Base-by-base conservation (phyloP, 768 basidiomycete genomes). In the Amanita pallidorosea region DNA sequence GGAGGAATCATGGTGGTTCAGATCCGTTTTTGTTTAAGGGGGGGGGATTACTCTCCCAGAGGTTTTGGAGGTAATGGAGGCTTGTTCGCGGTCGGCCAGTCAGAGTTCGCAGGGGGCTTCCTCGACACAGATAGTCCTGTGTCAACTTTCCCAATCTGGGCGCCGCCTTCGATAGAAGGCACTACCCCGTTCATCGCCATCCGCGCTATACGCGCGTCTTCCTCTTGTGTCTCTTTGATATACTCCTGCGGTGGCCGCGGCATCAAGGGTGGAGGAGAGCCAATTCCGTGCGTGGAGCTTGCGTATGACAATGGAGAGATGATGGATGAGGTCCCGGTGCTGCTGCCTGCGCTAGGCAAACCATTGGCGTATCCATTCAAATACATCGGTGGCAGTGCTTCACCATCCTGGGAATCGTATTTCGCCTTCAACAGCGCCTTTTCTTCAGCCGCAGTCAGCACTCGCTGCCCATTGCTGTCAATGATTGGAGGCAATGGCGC, bases 231-330 rank as follows among this genome's bases (percentile, higher is more conserved):
- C 67, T 90, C 84, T 55, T 83, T 78, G 54, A 91, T 88, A 61
- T 90, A 90, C 49, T 85, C 82, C 5, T 63, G 78, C 7, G 88
- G 88, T 1, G 88, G 88, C 46, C 82, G 79, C 2, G 88, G 88
- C 70, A 76, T 68, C 54, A 90, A 67, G 7, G 88, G 86, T 1
- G 87, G 86, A 0, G 85, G 88, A 23, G 60, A 52, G 29, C 56
- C 41, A 49, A 55, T 55, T 51, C 43, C 37, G 54, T 27, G 54
- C 23, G 53, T 40, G 48, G 49, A 53, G 13, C 31, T 33, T 47
- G 56, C 55, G 34, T 56, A 54, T 49, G 44, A 58, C 49, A 48
- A 45, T 25, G 49, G 52, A 38, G 62, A 53, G 20, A 54, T 53
- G 11, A 33, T 12, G 2, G 31, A 20, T 2, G 31, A 22, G 17